Percentiles rank a stretch among this genome's conserved stretches.
These are phyloP conservation scores for Neocatenulostroma microsporum DNA, from an alignment of 2,329 filamentous ascomycete genomes.

Conservation along the genomic window DNA sequence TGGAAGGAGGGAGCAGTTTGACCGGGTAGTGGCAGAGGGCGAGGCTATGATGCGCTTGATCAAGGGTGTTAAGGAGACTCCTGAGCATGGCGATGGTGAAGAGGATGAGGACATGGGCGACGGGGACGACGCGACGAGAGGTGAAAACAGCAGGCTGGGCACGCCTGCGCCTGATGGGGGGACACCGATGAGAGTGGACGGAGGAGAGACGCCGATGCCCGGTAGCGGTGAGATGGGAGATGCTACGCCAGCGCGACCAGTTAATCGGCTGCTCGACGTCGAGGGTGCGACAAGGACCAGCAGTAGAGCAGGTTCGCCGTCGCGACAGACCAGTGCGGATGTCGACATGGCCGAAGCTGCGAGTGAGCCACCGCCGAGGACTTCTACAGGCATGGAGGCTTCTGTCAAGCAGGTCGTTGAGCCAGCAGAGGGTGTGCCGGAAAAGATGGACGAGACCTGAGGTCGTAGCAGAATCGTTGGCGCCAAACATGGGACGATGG, in stretches of 20 bases:
- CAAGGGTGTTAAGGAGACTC: constrained; percentile 90
- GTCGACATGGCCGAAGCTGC: constrained; percentile 22
- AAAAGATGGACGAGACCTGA: constrained; percentile 21
- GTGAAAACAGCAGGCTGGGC: constrained; percentile 37
- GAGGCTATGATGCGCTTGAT: constrained; percentile 77
- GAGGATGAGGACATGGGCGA: constrained; percentile 48
- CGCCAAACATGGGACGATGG: no score
- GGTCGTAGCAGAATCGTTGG: not conserved
- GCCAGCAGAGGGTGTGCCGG: constrained; percentile 13
- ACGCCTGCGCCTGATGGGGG: constrained; percentile 38
- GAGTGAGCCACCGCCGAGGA: constrained; percentile 10
- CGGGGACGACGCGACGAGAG: constrained; percentile 27
- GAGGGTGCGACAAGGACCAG: constrained; percentile 18
- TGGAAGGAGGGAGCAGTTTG: constrained; percentile 79
- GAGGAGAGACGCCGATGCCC: constrained; percentile 32
- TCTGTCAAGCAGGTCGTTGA: constrained; percentile 15
- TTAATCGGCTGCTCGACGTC: constrained; percentile 23
- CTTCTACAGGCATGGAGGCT: constrained; percentile 13
- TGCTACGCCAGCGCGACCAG: constrained; percentile 13
- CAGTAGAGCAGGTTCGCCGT: constrained; percentile 19
- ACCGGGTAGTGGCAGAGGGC: constrained; percentile 83
- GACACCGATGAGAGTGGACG: constrained; percentile 20
- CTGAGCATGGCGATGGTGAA: constrained; percentile 77
- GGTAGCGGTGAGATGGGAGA: constrained; percentile 23
- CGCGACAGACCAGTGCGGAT: constrained; percentile 16